Evolutionary conservation across 805 yeast genomes (phyloP), one percentile per base, ranked within the genome.

Genomic region (Metschnikowia dekortorum): DNA sequence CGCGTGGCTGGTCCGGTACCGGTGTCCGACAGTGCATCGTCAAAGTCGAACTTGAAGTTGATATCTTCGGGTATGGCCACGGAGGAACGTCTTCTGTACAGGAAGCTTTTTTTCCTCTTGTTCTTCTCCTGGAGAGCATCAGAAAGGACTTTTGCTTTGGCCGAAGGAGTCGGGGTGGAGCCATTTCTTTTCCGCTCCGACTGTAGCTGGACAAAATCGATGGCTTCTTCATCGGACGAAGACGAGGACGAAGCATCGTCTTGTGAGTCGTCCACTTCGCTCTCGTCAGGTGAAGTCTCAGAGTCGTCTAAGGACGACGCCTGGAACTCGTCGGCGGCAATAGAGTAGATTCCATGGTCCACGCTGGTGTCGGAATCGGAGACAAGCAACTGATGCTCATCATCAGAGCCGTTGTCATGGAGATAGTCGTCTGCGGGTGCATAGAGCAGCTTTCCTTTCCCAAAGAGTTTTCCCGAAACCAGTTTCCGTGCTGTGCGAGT

Each of bases 141-240:
- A 38, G 34, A 48, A 36, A 39, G 40, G 22, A 43, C 39, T 18
- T 14, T 11, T 18, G 26, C 32, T 35, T 16, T 40, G 30, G 34
- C 22, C 22, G n/a, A 49, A 28, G n/a, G 46, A 46, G 39, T 59
- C 43, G 36, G 52, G 50, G 11, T 56, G 51, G 13, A 39, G 33
- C 11, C 14, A 26, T 16, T 42, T 48, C 63, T 58, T 3, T 70
- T 76, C 53, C 82, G 73, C 62, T 84, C 85, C 8, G 85, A 87
- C 34, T 87, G 86, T 53, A 87, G 67, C 62, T 79, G 80, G 13
- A 86, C 87, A 63, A 84, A 85, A 66, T 87, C 92, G 2, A 85
- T 82, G 56, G 81, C 83, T 35, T 82, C 83, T 56, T 83, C 89
- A 57, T 81, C 85, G 5, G 57, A 53, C 3, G 60, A 56, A 0